Evolutionary conservation across 2,329 filamentous ascomycete species (phyloP).

Genomic region (Dactylonectria estremocensis): DNA sequence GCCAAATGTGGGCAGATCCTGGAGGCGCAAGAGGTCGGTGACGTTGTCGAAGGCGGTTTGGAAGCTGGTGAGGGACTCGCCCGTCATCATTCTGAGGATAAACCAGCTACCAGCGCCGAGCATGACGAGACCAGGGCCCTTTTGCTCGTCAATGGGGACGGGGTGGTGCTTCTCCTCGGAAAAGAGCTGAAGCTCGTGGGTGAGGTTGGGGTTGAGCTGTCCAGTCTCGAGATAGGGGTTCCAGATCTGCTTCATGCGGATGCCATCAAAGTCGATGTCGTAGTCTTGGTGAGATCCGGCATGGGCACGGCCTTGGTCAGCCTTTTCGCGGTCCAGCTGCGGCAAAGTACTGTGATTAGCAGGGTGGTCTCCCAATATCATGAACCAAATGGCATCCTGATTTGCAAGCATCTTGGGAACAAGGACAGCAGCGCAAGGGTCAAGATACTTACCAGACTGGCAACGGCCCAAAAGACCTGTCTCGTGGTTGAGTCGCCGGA

Average conservation of each 20-base stretch:
- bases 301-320: slow-evolving; percentile 24
- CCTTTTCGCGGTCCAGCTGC: slow-evolving; percentile 44
- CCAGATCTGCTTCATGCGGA: slow-evolving; percentile 71
- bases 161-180: slow-evolving; percentile 38
- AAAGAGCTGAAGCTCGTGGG: slow-evolving; percentile 43
- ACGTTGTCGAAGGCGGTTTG: slow-evolving; percentile 44
- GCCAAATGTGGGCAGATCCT: slow-evolving; percentile 40
- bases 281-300: slow-evolving; percentile 38
- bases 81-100: slow-evolving; percentile 22
- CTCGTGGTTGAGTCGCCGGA: slow-evolving; percentile 73
- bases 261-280: slow-evolving; percentile 59
- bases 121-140: slow-evolving; percentile 43
- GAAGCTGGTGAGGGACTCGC: slow-evolving; percentile 36
- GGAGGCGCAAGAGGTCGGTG: slow-evolving; percentile 39
- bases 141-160: slow-evolving; percentile 33
- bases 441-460: slow-evolving; percentile 45
- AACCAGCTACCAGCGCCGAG: slow-evolving; percentile 49
- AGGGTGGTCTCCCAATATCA: neutral
- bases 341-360: slow-evolving; percentile 1
- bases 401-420: no score
- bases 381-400: no score
- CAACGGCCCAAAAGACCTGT: slow-evolving; percentile 71
- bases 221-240: slow-evolving; percentile 72
- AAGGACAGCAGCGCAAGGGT: neutral
- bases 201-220: slow-evolving; percentile 45